Conservation (phyloP, 768 basidiomycete species). For the Panaeolus papilionaceus region DNA sequence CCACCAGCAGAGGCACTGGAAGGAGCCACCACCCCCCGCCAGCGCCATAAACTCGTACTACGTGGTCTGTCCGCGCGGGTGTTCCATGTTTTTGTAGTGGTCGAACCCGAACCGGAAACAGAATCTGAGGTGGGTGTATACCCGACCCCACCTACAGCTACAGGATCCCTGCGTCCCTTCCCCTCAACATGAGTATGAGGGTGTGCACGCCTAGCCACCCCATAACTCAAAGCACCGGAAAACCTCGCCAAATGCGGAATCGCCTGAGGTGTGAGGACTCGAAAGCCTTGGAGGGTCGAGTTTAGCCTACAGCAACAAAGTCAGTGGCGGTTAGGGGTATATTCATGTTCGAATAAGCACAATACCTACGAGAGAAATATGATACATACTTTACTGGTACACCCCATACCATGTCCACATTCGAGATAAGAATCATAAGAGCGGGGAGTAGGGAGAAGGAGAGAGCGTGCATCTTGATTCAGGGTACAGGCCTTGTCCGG, state of each 20-base stretch:
- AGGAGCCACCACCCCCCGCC: neutral
- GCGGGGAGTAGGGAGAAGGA: neutral
- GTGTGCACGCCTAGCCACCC: too few species aligned
- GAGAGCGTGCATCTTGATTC: neutral
- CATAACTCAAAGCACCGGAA: too few species aligned
- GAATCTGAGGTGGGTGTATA: neutral
- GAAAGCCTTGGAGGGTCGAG: neutral
- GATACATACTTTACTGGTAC: neutral
- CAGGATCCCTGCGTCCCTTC: too few species aligned
- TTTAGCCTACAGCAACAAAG: neutral
- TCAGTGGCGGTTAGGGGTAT: too few species aligned
- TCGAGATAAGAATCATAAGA: neutral
- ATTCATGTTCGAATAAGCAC: too few species aligned
- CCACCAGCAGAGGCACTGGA: neutral
- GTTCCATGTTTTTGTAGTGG: neutral
- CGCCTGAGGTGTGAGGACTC: neutral
- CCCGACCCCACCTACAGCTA: neutral
- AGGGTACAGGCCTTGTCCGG: neutral
- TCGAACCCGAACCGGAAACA: neutral
- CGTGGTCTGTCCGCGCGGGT: neutral
- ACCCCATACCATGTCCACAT: neutral
- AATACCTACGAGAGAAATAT: too few species aligned
- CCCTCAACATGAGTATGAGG: too few species aligned
- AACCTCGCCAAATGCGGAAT: too few species aligned
- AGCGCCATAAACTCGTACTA: neutral